Percentiles rank a stretch among this genome's conserved stretches.
Evolutionary conservation across 78 protist species (phyloP).

Genomic region (Blattamonas nauphoetae): DNA sequence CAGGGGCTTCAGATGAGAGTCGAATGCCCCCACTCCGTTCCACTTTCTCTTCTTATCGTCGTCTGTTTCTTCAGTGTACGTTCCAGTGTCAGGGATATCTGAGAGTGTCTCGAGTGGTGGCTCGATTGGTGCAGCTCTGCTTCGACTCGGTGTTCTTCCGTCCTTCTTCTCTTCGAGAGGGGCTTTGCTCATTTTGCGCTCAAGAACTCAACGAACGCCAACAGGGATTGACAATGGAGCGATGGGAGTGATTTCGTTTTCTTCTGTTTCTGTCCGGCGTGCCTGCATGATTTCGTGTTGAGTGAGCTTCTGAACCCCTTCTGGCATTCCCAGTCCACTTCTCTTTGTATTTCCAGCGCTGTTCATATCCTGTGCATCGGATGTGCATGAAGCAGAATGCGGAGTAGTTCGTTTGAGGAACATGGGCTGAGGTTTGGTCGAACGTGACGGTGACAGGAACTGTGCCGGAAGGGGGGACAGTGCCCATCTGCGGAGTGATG

Average conservation of each 20-base stretch:
- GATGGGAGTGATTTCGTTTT: too few species aligned
- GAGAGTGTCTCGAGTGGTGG: background rate
- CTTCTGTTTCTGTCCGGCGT: too few species aligned
- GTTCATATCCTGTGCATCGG: conserved; percentile 29
- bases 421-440: background rate
- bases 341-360: background rate
- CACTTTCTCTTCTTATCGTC: background rate
- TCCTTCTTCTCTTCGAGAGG: background rate
- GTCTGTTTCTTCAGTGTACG: background rate
- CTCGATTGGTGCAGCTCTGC: conserved; percentile 9
- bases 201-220: too few species aligned
- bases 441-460: background rate
- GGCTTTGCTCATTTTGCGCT: too few species aligned
- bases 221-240: too few species aligned
- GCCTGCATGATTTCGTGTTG: too few species aligned
- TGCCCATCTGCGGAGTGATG: background rate
- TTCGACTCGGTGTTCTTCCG: conserved; percentile 16
- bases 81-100: background rate
- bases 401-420: background rate
- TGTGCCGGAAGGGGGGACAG: background rate
- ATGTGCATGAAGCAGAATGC: background rate
- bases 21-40: background rate
- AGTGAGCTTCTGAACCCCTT: too few species aligned
- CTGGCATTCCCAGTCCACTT: conserved; percentile 3
- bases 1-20: background rate